Percentiles rank a stretch among this genome's conserved stretches.
Conservation (phyloP, 768 basidiomycete species). For the Goffeauzyma gilvescens region DNA sequence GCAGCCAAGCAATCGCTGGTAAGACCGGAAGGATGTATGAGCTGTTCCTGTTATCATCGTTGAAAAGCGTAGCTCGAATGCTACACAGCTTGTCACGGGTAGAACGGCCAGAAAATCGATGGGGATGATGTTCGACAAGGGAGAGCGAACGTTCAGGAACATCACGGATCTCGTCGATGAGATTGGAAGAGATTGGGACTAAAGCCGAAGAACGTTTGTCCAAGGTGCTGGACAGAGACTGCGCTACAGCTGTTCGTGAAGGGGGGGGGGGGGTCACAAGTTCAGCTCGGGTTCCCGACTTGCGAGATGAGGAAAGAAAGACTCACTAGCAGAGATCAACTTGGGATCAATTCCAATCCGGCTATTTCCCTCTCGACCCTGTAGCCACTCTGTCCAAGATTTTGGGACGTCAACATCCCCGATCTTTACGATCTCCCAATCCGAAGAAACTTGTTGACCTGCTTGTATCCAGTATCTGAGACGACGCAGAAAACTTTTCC, state of each 20-base stretch:
- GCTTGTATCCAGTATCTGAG: conserved; percentile 30
- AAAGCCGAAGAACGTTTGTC: background rate
- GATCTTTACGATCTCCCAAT: conserved; percentile 20
- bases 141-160: background rate
- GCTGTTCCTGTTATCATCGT: conserved; percentile 30
- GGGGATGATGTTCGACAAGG: conserved; percentile 42
- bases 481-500: too few relatives aligned
- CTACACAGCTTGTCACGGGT: conserved; percentile 51
- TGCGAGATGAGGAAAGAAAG: background rate
- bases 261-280: background rate
- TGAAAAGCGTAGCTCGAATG: conserved; percentile 35
- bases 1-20: conserved; percentile 52
- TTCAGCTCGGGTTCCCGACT: too few relatives aligned
- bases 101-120: conserved; percentile 39
- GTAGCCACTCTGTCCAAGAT: conserved; percentile 10
- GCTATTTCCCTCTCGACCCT: conserved; percentile 18
- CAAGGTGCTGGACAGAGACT: conserved; percentile 4
- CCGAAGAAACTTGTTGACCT: conserved; percentile 17
- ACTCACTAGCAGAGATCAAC: conserved; percentile 17
- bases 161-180: conserved; percentile 19
- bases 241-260: background rate
- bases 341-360: conserved; percentile 27
- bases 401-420: conserved; percentile 12
- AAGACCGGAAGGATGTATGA: conserved; percentile 43
- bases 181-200: conserved; percentile 12